Evolutionary conservation across 2,329 filamentous ascomycete species (phyloP).

Genomic region (Sphaerulina populicola): DNA sequence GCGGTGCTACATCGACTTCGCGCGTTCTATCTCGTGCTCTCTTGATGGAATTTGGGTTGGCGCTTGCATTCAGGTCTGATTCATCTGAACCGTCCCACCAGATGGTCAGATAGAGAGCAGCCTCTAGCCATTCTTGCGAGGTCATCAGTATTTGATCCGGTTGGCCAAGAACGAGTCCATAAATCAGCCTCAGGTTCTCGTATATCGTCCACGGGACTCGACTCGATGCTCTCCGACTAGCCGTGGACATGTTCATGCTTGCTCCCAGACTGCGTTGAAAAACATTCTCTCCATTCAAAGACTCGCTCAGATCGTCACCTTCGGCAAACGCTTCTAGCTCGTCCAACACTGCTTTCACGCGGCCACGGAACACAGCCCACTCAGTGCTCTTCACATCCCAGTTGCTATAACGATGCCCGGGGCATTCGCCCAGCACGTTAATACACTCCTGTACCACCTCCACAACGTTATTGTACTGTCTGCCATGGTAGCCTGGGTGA

Average conservation of each 20-base stretch:
- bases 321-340: slow-evolving; percentile 72
- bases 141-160: slow-evolving; percentile 65
- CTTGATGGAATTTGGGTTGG: slow-evolving; percentile 38
- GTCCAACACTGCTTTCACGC: slow-evolving; percentile 52
- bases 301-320: slow-evolving; percentile 49
- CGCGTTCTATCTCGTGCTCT: slow-evolving; percentile 33
- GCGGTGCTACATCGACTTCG: slow-evolving; percentile 45
- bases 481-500: slow-evolving; percentile 61
- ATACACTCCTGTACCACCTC: slow-evolving; percentile 55
- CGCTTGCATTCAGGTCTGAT: slow-evolving; percentile 36
- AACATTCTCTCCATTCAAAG: slow-evolving; percentile 32
- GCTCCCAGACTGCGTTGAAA: slow-evolving; percentile 19
- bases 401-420: slow-evolving; percentile 55
- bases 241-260: slow-evolving; percentile 57
- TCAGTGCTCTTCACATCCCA: slow-evolving; percentile 78
- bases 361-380: slow-evolving; percentile 76
- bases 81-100: slow-evolving; percentile 87
- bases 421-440: slow-evolving; percentile 63
- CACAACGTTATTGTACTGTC: slow-evolving; percentile 69
- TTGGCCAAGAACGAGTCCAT: slow-evolving; percentile 70
- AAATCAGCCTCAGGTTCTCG: slow-evolving; percentile 70
- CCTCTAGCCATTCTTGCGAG: slow-evolving; percentile 87
- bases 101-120: slow-evolving; percentile 68
- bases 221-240: slow-evolving; percentile 66
- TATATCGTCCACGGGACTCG: slow-evolving; percentile 86